phyloP scores from a whole-genome alignment of 805 yeast species.

The Lipomyces mesembrius region DNA sequence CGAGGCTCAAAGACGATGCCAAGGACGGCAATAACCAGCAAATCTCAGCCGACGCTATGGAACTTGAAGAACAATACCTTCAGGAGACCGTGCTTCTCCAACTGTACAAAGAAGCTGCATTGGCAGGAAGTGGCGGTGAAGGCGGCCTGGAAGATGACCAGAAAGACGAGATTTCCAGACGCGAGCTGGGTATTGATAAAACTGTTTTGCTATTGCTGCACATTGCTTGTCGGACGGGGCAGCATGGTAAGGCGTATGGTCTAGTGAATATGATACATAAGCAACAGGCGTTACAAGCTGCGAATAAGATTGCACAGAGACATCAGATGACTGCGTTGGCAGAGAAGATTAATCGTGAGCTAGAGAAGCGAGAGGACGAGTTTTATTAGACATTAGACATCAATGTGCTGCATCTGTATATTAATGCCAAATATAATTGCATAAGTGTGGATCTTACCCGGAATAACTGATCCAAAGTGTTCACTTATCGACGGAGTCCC shows the following conservation, averaged over 20 bases:
- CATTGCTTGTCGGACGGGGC: conserved; percentile 58
- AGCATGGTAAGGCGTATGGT: conserved; percentile 67
- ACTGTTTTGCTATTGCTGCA: conserved; percentile 78
- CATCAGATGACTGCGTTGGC: conserved; percentile 59
- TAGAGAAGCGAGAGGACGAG: conserved; percentile 48
- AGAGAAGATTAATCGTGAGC: conserved; percentile 57
- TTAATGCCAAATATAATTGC: neutral
- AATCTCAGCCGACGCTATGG: conserved; percentile 7
- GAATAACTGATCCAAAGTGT: too few species aligned
- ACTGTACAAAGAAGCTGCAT: conserved; percentile 31
- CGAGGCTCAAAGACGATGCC: conserved; percentile 28
- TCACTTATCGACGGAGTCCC: too few species aligned
- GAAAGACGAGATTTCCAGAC: conserved; percentile 57
- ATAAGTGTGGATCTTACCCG: neutral
- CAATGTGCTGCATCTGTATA: neutral
- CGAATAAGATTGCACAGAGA: conserved; percentile 81
- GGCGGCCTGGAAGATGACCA: conserved; percentile 49
- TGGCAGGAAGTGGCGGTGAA: conserved; percentile 50
- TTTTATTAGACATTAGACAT: neutral
- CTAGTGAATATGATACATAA: conserved; percentile 70
- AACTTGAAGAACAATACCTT: conserved; percentile 36
- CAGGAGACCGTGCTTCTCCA: conserved; percentile 28
- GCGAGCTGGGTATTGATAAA: conserved; percentile 68
- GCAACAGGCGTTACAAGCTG: conserved; percentile 82
- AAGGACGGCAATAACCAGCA: conserved; percentile 12